Conservation (phyloP, 2,329 filamentous ascomycete species). For the Beauveria varroae region DNA sequence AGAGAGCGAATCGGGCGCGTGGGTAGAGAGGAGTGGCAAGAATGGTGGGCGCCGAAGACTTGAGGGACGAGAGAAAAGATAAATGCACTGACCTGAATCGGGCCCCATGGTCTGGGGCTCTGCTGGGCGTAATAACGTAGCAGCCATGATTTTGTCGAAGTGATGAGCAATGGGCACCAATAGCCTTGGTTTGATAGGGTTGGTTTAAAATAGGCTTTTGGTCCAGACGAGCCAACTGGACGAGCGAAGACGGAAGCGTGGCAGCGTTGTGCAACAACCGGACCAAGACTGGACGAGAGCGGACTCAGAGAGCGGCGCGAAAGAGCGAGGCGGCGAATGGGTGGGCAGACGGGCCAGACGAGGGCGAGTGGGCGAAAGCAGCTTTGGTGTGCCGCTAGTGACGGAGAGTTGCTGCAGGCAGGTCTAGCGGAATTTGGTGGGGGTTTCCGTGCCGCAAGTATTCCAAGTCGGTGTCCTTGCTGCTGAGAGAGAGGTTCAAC, state of each 20-base stretch:
- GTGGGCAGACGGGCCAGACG: neutral
- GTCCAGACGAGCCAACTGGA: neutral
- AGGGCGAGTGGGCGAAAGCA: neutral
- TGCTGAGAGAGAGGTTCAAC: neutral
- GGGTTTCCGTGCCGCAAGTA: neutral
- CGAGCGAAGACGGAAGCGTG: neutral
- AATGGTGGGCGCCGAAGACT: neutral
- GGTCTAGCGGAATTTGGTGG: conserved; percentile 3
- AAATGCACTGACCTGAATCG: conserved; percentile 9
- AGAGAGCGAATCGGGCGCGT: neutral
- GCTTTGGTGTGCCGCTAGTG: conserved; percentile 5
- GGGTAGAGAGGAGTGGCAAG: conserved; percentile 8
- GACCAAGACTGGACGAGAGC: neutral
- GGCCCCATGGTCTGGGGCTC: conserved; percentile 3
- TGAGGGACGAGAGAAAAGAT: neutral
- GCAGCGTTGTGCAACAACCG: neutral
- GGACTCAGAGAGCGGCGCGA: conserved; percentile 5
- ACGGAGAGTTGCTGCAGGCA: conserved; percentile 1
- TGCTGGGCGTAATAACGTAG: neutral
- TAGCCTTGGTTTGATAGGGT: neutral
- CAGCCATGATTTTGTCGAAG: neutral
- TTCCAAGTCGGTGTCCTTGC: neutral
- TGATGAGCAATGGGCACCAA: neutral
- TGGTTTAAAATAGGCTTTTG: neutral
- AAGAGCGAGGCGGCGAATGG: conserved; percentile 8